Evolutionary conservation across 352 stramenopile species (phyloP), one percentile per base, ranked within the genome.

Genomic region (Phytophthora sojae): DNA sequence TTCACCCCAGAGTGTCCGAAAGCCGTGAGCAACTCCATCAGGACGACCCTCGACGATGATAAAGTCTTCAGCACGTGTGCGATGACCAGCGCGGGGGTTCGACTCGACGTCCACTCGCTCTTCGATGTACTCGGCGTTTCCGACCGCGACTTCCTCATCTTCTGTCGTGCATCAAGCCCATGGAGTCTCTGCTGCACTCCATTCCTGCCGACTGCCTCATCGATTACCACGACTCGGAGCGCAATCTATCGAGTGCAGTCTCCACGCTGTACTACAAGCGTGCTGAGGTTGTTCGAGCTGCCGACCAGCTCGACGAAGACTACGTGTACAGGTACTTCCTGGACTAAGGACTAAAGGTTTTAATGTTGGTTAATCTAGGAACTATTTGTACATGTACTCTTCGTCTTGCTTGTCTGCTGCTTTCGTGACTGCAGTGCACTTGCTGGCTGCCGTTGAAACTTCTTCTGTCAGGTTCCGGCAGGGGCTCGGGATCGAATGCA

Each of bases 271-370:
- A 74, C 14, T 52, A 50, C 14, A 19, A 72, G 19, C 70, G 70
- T 29, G 64, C 60, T n/a, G 47, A 74, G 30, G 42, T 50, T 6
- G 53, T 67, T 19, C 25, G 17, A 17, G 51, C 32, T 23, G 65
- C 65, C 8, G 57, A 73, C 55, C 57, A 54, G 26, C 57, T 56
- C n/a, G 64, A 65, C 50, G 64, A 59, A 14, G 64, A 71, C n/a
- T 45, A 71, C n/a, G 29, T 71, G 7, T 71, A 65, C 56, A 50
- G 55, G 39, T 65, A 71, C 56, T 71, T 65, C 35, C 35, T 44
- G 14, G 35, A 44, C 35, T 44, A 44, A 30, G 7, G 26, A 6
- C 6, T 0, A 30, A 30, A 30, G 7, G 7, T 30, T 8, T 30
- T 30, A 30, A 6, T 30, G 4, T 30, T 4, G 26, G 26, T 30